Conservation (phyloP, 495 filamentous ascomycete genomes). For the Thozetella sp. region DNA sequence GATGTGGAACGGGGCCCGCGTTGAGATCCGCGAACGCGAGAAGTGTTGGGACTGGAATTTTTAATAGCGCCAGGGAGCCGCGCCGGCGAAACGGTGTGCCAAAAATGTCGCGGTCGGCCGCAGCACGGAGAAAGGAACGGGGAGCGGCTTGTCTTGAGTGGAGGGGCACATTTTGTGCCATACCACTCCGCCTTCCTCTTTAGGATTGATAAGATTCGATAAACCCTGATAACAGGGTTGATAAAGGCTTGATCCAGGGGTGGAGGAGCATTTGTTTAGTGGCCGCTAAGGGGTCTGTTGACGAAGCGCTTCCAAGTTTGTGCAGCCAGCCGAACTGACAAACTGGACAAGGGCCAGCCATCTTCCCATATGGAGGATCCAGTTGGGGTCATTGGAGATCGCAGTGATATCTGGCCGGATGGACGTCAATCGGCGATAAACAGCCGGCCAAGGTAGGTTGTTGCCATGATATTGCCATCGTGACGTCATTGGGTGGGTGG, state of each 20-base stretch:
- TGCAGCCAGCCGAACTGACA: not conserved
- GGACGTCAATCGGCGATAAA: not conserved
- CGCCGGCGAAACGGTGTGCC: too few relatives aligned
- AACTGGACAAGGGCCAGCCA: not conserved
- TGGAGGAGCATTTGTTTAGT: too few relatives aligned
- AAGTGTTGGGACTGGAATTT: not conserved
- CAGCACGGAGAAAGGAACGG: too few relatives aligned
- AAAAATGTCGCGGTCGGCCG: too few relatives aligned
- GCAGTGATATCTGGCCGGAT: too few relatives aligned
- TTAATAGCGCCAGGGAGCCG: too few relatives aligned
- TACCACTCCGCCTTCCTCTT: not conserved
- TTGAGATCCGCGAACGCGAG: not conserved
- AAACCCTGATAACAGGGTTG: not conserved
- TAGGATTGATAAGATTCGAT: not conserved
- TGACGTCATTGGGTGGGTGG: not conserved
- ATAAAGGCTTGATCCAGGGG: not conserved
- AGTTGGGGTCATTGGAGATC: too few relatives aligned
- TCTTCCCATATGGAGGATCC: too few relatives aligned
- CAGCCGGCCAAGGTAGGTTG: not conserved
- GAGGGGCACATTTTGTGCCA: not conserved
- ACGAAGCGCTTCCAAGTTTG: too few relatives aligned
- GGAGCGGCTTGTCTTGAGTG: not conserved
- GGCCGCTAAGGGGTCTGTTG: too few relatives aligned
- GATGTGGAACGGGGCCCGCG: not conserved
- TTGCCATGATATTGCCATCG: constrained; percentile 2